Evolutionary conservation across 1,284 basidiomycete genomes (phyloP), one percentile per base, ranked within the genome.

Genomic region (Fomitopsis palustris): DNA sequence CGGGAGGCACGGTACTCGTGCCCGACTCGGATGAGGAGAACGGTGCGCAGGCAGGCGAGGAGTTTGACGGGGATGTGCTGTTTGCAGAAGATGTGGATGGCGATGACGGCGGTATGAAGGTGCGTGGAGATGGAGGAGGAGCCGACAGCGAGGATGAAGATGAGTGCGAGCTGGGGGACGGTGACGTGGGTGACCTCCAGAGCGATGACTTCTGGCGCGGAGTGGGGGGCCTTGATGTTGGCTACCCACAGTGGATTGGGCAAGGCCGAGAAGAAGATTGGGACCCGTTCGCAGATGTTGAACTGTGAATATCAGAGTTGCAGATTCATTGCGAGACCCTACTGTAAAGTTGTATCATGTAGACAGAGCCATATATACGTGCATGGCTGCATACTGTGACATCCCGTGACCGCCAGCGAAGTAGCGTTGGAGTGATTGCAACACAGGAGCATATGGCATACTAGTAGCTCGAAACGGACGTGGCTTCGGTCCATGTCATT

Each of bases 231-330:
- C 33, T 41, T 31, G 37, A 31, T 14, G 19, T 12, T 10, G 33
- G 31, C 17, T 19, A 54, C 19, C 5, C 12, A 21, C 55, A 51
- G 43, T 56, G 55, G 57, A 39, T 58, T 16, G 57, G 52, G 38
- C 9, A 54, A 16, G 51, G 37, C n/a, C 29, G 21, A 10, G 53
- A 55, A 31, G 45, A 55, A n/a, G 53, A 59, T 17, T 54, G 53
- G 53, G 57, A 59, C 27, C 57, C 57, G 25, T 59, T 55, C 21
- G 53, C 43, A 12, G 57, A 59, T 16, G 57, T 21, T 12, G 57
- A 59, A 42, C 4, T 56, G 2, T 56, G 55, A 51, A 19, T 51
- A n/a, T n/a, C n/a, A n/a, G n/a, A n/a, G n/a, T n/a, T n/a, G n/a
- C n/a, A n/a, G n/a, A n/a, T n/a, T n/a, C n/a, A n/a, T n/a, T n/a